Base-by-base conservation (phyloP, 1,139 yeast species). In the Suhomyces bolitotheri region DNA sequence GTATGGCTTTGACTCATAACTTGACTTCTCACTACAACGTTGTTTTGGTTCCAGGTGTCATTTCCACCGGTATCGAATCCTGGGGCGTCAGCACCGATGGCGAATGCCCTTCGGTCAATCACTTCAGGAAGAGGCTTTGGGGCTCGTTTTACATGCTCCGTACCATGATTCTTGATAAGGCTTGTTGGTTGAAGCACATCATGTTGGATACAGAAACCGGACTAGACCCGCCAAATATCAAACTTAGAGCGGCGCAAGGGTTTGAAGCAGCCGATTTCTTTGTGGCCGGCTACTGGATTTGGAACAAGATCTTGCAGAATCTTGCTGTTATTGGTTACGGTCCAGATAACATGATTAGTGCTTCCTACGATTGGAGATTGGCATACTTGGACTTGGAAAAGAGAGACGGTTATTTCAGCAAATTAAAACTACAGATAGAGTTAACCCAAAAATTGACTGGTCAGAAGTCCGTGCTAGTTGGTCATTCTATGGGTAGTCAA, bases 401-500 rank as follows among this genome's bases (percentile, higher is more conserved):
- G 39, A 73, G 98, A 42, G 98, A 92, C 54, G 80, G 81, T 3
- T 92, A 86, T 62, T 92, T 92, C 53, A 64, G 87, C 17, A 82
- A 80, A 51, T 67, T 92, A 44, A 87, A 89, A 61, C 49, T 65
- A 14, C 81, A 78, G 46, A 80, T 90, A 38, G 98, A 92, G 58
- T 49, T 78, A 22, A 58, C 56, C 38, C 58, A 62, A 20, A 50
- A 59, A 16, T 39, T 62, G 22, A 73, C 74, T 5, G 90, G 92
- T 13, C 77, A 86, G 48, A 90, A 89, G 52, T 66, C 86, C 2
- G 81, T 83, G n/a, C 56, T 92, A 9, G 75, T 83, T 13, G 95
- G 96, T 15, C 98, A 92, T 58, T 90, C 97, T 0, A 92, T 92
- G 98, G 98, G 98, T 0, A 74, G 95, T 1, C 97, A 92, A 58